A percentile compares a stretch with the other conserved stretches of the same genome.
phyloP scores from a whole-genome alignment of 2,329 filamentous ascomycete species.

The Cladosporium sp. region DNA sequence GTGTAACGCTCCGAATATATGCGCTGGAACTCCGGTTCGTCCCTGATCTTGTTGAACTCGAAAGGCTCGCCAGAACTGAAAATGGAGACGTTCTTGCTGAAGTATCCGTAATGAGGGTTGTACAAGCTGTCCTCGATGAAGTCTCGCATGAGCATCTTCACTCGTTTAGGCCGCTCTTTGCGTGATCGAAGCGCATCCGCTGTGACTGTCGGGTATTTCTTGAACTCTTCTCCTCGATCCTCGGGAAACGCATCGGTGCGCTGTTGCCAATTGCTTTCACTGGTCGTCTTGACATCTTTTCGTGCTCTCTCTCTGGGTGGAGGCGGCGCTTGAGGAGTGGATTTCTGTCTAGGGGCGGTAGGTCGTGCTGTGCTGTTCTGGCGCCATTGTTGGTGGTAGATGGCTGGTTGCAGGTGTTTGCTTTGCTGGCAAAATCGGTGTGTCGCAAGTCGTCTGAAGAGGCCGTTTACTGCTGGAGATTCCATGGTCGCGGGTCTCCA shows the following conservation, averaged over 20 bases:
- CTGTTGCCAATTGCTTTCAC: slow-evolving; percentile 83
- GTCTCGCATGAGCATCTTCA: slow-evolving; percentile 97
- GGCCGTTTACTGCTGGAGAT: slow-evolving; percentile 72
- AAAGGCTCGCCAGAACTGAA: slow-evolving; percentile 92
- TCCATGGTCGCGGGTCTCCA: slow-evolving; percentile 62
- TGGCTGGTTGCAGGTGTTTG: slow-evolving; percentile 54
- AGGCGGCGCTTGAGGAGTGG: slow-evolving; percentile 18
- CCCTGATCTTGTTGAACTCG: slow-evolving; percentile 76
- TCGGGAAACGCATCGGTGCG: slow-evolving; percentile 71
- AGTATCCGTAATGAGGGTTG: slow-evolving; percentile 37
- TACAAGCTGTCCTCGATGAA: slow-evolving; percentile 81
- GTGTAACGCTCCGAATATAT: slow-evolving; percentile 78
- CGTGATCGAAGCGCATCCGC: slow-evolving; percentile 73
- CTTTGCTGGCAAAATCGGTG: slow-evolving; percentile 55
- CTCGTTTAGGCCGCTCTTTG: slow-evolving; percentile 75
- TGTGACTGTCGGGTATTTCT: slow-evolving; percentile 80
- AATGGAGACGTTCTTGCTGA: slow-evolving; percentile 50
- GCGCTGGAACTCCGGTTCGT: slow-evolving; percentile 82
- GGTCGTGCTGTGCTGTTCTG: slow-evolving; percentile 20
- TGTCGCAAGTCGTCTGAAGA: slow-evolving; percentile 84
- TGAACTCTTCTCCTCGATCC: slow-evolving; percentile 79
- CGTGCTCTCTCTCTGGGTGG: slow-evolving; percentile 21
- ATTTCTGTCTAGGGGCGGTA: slow-evolving; percentile 12
- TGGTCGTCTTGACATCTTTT: slow-evolving; percentile 43
- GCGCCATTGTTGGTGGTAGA: slow-evolving; percentile 18